Conservation (phyloP, 306 rosid genomes). For the Cicer chorassanicum region DNA sequence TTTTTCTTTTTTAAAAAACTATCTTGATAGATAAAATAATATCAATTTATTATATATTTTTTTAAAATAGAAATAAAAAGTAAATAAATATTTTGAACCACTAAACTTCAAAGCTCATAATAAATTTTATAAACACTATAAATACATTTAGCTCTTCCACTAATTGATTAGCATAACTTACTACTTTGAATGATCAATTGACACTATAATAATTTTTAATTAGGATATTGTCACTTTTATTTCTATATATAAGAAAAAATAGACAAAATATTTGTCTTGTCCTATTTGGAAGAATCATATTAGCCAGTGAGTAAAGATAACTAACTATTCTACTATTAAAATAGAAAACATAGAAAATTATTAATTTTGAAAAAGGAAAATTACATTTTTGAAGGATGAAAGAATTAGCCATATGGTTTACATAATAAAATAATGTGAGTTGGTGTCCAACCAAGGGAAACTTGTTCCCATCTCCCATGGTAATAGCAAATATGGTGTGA, state of each 20-base stretch:
- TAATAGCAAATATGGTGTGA: slow-evolving; percentile 29
- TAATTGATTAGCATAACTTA: no score
- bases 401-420: slow-evolving; percentile 1
- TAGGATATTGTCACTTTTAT: not conserved
- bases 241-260: not conserved
- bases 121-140: no score
- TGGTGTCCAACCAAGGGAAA: slow-evolving; percentile 45
- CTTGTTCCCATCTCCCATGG: slow-evolving; percentile 39
- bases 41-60: no score
- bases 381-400: slow-evolving; percentile 28
- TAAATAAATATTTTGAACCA: no score
- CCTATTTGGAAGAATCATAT: slow-evolving; percentile 2
- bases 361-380: not conserved
- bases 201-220: not conserved
- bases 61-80: no score
- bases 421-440: slow-evolving; percentile 6
- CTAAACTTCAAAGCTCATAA: no score
- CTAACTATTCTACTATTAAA: not conserved
- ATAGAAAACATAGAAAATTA: not conserved
- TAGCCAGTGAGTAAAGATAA: slow-evolving; percentile 21
- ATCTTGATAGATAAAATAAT: no score
- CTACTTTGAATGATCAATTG: no score
- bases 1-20: no score
- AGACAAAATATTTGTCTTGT: slow-evolving; percentile 9
- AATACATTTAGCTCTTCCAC: no score